Conservation (phyloP, 169 alveolate genomes). For the Cryptosporidium meleagridis region DNA sequence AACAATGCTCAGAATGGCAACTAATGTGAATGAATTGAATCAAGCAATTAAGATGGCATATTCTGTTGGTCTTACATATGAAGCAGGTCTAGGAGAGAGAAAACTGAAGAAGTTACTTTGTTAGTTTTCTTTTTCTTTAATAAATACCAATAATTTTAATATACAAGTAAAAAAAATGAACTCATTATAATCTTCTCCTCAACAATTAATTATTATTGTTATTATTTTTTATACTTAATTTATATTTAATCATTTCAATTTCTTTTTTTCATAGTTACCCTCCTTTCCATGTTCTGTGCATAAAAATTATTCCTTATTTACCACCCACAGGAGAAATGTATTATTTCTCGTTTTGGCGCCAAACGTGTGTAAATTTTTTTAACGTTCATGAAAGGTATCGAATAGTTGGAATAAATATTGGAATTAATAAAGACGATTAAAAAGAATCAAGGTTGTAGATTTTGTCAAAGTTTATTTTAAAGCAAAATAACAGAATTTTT, state of each 20-base stretch:
- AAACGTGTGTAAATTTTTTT: background rate
- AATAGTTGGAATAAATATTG: background rate
- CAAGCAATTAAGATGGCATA: conserved; percentile 71
- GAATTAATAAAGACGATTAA: background rate
- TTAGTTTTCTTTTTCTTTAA: background rate
- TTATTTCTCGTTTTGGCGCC: background rate
- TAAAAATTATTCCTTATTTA: background rate
- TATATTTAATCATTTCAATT: too few species aligned
- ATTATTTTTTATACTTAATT: too few species aligned
- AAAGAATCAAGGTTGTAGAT: background rate
- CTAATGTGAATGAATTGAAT: conserved; percentile 32
- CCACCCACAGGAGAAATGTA: background rate
- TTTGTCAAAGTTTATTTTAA: too few species aligned
- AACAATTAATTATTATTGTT: too few species aligned
- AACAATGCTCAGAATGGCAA: conserved; percentile 38
- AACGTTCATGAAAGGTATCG: too few species aligned
- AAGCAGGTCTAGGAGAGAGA: conserved; percentile 64
- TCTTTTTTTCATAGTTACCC: background rate
- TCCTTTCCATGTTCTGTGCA: too few species aligned
- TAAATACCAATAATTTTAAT: too few species aligned
- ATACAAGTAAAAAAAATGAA: too few species aligned
- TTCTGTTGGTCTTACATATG: conserved; percentile 58
- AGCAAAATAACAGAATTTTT: too few species aligned
- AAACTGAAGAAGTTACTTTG: conserved; percentile 50
- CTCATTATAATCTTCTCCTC: too few species aligned